Conservation (phyloP, 352 stramenopile species). For the Phytophthora cajani region DNA sequence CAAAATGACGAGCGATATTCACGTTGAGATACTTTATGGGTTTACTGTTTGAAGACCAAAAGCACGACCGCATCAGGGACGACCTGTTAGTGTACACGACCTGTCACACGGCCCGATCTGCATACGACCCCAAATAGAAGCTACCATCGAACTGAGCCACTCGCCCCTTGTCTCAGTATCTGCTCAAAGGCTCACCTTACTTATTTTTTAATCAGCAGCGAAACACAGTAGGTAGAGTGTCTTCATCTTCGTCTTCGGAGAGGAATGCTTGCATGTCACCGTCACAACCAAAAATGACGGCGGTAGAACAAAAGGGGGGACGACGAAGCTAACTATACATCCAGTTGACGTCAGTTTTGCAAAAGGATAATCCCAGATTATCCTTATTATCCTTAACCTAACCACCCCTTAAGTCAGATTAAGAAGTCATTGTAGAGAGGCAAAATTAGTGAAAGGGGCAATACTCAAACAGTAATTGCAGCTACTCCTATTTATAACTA, state of each 20-base stretch:
- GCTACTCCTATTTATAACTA: too few relatives aligned
- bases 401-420: neutral
- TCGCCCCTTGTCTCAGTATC: neutral
- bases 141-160: neutral
- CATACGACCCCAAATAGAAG: too few relatives aligned
- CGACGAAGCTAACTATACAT: neutral
- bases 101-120: too few relatives aligned
- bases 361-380: neutral
- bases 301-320: neutral
- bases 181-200: neutral
- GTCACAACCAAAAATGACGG: neutral
- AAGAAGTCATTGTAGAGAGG: neutral
- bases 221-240: conserved; percentile 1
- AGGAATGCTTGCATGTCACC: neutral
- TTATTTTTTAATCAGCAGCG: neutral
- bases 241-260: neutral
- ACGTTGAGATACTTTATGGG: too few relatives aligned
- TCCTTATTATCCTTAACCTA: neutral
- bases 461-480: too few relatives aligned
- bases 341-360: neutral
- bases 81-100: too few relatives aligned
- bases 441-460: neutral
- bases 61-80: too few relatives aligned
- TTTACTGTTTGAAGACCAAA: too few relatives aligned
- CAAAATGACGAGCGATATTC: too few relatives aligned